Percentiles rank a stretch among this genome's conserved stretches.
These are phyloP conservation scores for Euptelea pleiosperma DNA, from an alignment of 164 flowering plant species.

Conservation along the genomic window DNA sequence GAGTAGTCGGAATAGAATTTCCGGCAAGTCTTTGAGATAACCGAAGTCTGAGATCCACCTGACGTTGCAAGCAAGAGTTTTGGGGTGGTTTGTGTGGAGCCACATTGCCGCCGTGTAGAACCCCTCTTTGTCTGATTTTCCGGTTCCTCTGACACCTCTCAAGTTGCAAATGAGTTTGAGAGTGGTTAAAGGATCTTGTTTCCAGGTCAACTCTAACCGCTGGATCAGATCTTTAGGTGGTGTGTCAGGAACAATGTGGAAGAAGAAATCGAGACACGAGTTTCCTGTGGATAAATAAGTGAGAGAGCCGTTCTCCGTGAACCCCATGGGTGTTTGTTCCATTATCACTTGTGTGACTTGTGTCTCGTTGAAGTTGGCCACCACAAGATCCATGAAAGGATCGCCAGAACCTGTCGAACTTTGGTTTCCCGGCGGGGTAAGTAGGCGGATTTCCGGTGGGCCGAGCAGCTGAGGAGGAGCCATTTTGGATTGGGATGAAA, in stretches of 20 bases:
- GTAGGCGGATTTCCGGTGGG: conserved; percentile 8
- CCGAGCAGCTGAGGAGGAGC: conserved; percentile 9
- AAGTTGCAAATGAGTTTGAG: conserved; percentile 53
- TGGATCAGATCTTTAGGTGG: conserved; percentile 25
- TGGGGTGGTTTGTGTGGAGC: conserved; percentile 39
- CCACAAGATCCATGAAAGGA: conserved; percentile 5
- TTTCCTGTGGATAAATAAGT: conserved; percentile 42
- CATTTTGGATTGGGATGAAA: too few relatives aligned
- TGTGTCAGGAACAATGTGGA: conserved; percentile 49
- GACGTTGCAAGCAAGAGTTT: conserved; percentile 30
- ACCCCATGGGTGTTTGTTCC: conserved; percentile 26
- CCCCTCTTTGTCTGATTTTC: conserved; percentile 36
- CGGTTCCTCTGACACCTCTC: conserved; percentile 54
- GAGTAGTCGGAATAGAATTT: conserved; percentile 31
- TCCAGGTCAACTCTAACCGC: conserved; percentile 36
- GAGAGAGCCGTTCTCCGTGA: conserved; percentile 39
- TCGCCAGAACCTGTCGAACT: too few relatives aligned
- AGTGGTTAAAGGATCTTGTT: conserved; percentile 29
- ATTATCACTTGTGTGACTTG: neutral
- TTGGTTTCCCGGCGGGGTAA: neutral
- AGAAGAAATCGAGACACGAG: conserved; percentile 63
- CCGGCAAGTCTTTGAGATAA: conserved; percentile 33
- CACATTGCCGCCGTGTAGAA: conserved; percentile 39
- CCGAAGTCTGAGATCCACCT: conserved; percentile 29
- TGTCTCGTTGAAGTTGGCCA: conserved; percentile 2